Percentiles rank a stretch among this genome's conserved stretches.
Evolutionary conservation across 1,284 basidiomycete genomes (phyloP).

Genomic region (Trichosporon sp.): DNA sequence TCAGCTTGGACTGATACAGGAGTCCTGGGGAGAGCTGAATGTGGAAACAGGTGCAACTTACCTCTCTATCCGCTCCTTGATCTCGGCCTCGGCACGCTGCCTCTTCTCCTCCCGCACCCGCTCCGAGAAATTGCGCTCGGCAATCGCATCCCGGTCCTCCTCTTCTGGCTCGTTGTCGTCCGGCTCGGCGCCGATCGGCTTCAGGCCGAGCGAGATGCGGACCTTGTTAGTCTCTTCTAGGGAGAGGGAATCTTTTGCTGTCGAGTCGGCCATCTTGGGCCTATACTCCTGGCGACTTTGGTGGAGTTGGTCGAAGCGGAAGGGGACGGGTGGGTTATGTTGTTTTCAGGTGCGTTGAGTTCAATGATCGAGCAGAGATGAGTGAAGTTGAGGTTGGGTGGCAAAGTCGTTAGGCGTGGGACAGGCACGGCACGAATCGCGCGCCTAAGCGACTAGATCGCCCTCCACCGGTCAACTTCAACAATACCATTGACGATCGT

Average conservation of each 20-base stretch:
- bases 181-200: slow-evolving; percentile 73
- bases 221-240: slow-evolving; percentile 98
- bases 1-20: too few species aligned
- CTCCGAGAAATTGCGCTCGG: slow-evolving; percentile 76
- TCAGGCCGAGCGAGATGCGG: slow-evolving; percentile 87
- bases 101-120: slow-evolving; percentile 64
- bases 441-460: neutral
- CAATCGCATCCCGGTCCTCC: slow-evolving; percentile 58
- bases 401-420: slow-evolving; percentile 11
- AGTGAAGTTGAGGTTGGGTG: slow-evolving; percentile 22
- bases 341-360: neutral
- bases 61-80: slow-evolving; percentile 79
- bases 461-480: too few species aligned
- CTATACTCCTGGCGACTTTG: too few species aligned
- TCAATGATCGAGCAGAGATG: neutral
- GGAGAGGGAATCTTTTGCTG: slow-evolving; percentile 57
- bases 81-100: slow-evolving; percentile 66
- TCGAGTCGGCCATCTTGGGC: slow-evolving; percentile 17
- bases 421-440: neutral
- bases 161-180: slow-evolving; percentile 36
- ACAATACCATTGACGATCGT: neutral
- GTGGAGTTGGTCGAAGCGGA: neutral
- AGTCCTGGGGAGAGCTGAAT: too few species aligned
- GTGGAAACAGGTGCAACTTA: too few species aligned
- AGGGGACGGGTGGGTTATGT: neutral